These are phyloP conservation scores for Planoprotostelium fungivorum DNA, from an alignment of 78 protist genomes.

Conservation along the genomic window DNA sequence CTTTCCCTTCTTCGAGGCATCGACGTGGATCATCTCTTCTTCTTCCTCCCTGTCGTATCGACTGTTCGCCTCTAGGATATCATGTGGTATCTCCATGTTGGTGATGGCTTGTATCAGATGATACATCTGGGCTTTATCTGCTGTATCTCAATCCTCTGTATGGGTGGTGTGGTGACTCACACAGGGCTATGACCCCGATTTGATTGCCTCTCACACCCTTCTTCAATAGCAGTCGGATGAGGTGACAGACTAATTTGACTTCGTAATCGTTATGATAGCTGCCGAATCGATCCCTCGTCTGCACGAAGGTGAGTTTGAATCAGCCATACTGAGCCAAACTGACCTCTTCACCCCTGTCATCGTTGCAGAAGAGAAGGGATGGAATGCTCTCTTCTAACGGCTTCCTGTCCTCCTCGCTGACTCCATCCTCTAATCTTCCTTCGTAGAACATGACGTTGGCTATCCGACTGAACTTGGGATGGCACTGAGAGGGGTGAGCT, in stretches of 20 bases:
- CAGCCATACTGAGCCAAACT: background rate
- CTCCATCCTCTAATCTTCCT: constrained; percentile 39
- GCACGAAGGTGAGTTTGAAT: background rate
- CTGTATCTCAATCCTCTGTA: background rate
- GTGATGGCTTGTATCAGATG: constrained; percentile 1
- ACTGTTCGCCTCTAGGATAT: constrained; percentile 1
- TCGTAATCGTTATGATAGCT: constrained; percentile 45
- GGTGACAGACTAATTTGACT: background rate
- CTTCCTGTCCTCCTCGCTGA: constrained; percentile 14
- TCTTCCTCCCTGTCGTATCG: background rate
- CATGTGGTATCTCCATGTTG: background rate
- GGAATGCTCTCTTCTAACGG: constrained; percentile 22
- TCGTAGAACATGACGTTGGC: constrained; percentile 68
- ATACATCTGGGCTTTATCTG: constrained; percentile 32
- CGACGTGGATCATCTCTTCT: background rate
- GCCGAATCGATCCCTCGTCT: constrained; percentile 15
- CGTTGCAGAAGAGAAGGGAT: constrained; percentile 22
- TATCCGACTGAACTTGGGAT: constrained; percentile 58
- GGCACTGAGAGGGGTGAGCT: constrained; percentile 22
- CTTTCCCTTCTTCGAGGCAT: background rate
- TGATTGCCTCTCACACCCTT: constrained; percentile 11
- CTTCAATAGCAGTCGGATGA: constrained; percentile 14
- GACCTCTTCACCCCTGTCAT: background rate
- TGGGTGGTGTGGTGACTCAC: constrained; percentile 12
- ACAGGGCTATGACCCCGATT: constrained; percentile 72